Conservation (phyloP, 2,329 filamentous ascomycete genomes). For the Didymella lethalis region DNA sequence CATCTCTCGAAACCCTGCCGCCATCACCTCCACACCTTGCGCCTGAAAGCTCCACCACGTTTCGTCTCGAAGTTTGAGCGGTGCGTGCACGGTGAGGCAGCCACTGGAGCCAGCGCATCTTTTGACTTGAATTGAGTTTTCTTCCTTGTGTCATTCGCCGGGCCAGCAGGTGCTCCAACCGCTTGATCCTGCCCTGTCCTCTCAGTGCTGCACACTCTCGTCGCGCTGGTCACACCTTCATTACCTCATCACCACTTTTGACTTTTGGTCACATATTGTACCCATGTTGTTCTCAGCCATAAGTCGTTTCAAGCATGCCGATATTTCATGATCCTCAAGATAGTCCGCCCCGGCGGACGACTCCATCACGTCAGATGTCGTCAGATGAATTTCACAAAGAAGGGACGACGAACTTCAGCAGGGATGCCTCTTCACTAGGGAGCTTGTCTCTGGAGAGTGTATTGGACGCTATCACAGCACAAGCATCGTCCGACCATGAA, state of each 20-base stretch:
- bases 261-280: slow-evolving; percentile 15
- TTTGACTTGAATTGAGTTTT: slow-evolving; percentile 35
- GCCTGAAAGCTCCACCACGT: slow-evolving; percentile 28
- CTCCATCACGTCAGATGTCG: slow-evolving; percentile 28
- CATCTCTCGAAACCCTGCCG: slow-evolving; percentile 35
- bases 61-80: slow-evolving; percentile 32
- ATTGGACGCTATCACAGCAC: slow-evolving; percentile 8
- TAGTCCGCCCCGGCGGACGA: slow-evolving; percentile 32
- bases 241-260: slow-evolving; percentile 5
- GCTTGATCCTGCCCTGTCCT: slow-evolving; percentile 36
- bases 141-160: slow-evolving; percentile 41
- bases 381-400: slow-evolving; percentile 27
- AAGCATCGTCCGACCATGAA: slow-evolving; percentile 32
- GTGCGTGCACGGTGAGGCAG: slow-evolving; percentile 30
- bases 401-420: slow-evolving; percentile 21
- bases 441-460: slow-evolving; percentile 18
- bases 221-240: slow-evolving; percentile 19
- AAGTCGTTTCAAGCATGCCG: slow-evolving; percentile 43
- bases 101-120: slow-evolving; percentile 48
- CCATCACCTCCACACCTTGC: slow-evolving; percentile 34
- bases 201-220: slow-evolving; percentile 31
- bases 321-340: slow-evolving; percentile 52
- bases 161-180: slow-evolving; percentile 46
- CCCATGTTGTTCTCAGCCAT: slow-evolving; percentile 37
- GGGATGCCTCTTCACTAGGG: slow-evolving; percentile 20